These are phyloP conservation scores for Podospora australis DNA, from an alignment of 495 filamentous ascomycete genomes.

Conservation along the genomic window DNA sequence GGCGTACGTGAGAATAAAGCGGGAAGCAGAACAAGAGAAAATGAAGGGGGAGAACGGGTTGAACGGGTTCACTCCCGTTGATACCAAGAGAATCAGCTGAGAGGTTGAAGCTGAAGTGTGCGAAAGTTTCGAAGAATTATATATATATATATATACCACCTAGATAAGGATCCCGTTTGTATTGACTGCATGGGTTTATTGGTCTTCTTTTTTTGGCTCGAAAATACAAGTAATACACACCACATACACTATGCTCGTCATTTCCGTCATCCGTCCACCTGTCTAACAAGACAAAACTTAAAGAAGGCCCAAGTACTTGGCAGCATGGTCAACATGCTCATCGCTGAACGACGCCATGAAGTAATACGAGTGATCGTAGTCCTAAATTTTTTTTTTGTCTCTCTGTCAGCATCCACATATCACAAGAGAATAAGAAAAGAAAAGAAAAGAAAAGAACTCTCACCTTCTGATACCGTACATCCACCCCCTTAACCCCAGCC, in stretches of 20 bases:
- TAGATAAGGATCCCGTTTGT: too few relatives aligned
- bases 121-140: background rate
- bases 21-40: slow-evolving; percentile 51
- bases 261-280: background rate
- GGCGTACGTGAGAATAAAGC: slow-evolving; percentile 61
- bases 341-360: slow-evolving; percentile 84
- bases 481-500: slow-evolving; percentile 57
- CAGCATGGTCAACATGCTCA: slow-evolving; percentile 87
- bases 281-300: too few relatives aligned
- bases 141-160: background rate
- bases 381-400: too few relatives aligned
- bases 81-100: slow-evolving; percentile 11
- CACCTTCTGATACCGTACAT: slow-evolving; percentile 75
- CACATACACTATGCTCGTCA: background rate
- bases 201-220: background rate
- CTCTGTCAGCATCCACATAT: slow-evolving; percentile 26
- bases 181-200: background rate
- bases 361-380: slow-evolving; percentile 95
- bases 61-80: slow-evolving; percentile 6
- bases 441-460: too few relatives aligned
- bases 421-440: background rate
- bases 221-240: background rate
- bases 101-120: background rate
- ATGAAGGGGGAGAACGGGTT: slow-evolving; percentile 12
- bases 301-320: slow-evolving; percentile 59